Conservation (phyloP, 2,329 filamentous ascomycete genomes). For the Thelonectria blattea region DNA sequence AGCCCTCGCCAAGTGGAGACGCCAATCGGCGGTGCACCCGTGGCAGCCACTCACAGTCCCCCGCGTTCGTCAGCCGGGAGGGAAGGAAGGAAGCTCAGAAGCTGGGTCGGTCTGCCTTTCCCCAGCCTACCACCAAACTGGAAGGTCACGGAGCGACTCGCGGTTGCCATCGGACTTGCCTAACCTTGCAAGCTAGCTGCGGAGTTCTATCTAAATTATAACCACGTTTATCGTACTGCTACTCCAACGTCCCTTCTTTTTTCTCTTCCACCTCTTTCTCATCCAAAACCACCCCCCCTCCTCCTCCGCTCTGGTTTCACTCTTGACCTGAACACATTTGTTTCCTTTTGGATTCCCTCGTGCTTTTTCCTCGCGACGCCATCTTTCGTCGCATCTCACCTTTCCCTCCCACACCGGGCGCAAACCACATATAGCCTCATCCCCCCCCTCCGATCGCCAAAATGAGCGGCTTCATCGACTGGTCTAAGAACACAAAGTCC, state of each 20-base stretch:
- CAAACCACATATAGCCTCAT: slow-evolving; percentile 18
- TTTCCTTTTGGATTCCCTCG: slow-evolving; percentile 14
- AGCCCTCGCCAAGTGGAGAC: slow-evolving; percentile 20
- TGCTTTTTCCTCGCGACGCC: slow-evolving; percentile 10
- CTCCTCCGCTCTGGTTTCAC: slow-evolving; percentile 1
- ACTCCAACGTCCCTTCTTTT: slow-evolving; percentile 13
- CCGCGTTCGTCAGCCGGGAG: slow-evolving; percentile 16
- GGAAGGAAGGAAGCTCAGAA: not conserved
- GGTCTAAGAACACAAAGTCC: slow-evolving; percentile 63
- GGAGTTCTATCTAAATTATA: slow-evolving; percentile 5
- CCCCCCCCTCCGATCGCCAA: slow-evolving; percentile 24
- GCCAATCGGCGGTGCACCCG: not conserved
- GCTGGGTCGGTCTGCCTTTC: slow-evolving; percentile 1
- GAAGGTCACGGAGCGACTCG: slow-evolving; percentile 28
- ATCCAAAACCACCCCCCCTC: not conserved
- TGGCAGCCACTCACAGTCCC: slow-evolving; percentile 29
- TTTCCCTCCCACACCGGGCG: slow-evolving; percentile 1
- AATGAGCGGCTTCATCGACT: slow-evolving; percentile 54
- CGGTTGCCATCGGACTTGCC: slow-evolving; percentile 17
- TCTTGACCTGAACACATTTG: not conserved
- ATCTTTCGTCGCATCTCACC: slow-evolving; percentile 4
- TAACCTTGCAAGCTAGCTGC: slow-evolving; percentile 17
- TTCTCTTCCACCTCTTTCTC: slow-evolving; percentile 1
- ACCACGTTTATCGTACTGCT: slow-evolving; percentile 15
- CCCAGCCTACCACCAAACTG: slow-evolving; percentile 35